Evolutionary conservation across 495 filamentous ascomycete genomes (phyloP).

Genomic region (Copromyces sp.): DNA sequence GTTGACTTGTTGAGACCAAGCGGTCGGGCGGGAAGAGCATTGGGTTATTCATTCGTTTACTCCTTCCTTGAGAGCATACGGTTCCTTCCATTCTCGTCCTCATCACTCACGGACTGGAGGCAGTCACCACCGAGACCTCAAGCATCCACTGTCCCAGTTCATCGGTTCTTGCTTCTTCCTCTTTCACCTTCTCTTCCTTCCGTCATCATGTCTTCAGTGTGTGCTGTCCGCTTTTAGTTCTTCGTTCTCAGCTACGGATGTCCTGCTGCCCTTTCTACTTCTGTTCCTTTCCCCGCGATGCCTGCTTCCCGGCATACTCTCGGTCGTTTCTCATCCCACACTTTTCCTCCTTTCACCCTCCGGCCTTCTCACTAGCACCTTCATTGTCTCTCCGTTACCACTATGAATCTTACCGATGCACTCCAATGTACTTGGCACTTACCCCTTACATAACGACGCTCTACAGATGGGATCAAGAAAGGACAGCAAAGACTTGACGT

Average conservation of each 20-base stretch:
- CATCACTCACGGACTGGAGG: neutral
- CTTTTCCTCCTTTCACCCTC: neutral
- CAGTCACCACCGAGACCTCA: neutral
- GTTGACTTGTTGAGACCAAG: neutral
- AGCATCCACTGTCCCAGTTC: neutral
- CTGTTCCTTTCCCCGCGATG: neutral
- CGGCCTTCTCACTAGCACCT: neutral
- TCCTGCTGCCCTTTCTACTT: neutral
- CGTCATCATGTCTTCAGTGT: neutral
- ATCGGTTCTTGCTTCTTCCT: neutral
- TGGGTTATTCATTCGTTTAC: neutral
- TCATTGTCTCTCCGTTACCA: neutral
- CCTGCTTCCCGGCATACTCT: neutral
- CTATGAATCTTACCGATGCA: neutral
- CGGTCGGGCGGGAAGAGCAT: neutral
- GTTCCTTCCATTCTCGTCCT: neutral
- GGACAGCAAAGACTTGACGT: neutral
- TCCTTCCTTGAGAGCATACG: neutral
- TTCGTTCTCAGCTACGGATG: neutral
- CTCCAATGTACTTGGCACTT: neutral
- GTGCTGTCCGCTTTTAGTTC: neutral
- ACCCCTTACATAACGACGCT: neutral
- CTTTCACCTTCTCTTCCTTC: neutral
- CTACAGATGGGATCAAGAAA: neutral
- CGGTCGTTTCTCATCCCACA: neutral